phyloP scores from a whole-genome alignment of 345 rosid species.

The Psidium friedrichsthalianum region DNA sequence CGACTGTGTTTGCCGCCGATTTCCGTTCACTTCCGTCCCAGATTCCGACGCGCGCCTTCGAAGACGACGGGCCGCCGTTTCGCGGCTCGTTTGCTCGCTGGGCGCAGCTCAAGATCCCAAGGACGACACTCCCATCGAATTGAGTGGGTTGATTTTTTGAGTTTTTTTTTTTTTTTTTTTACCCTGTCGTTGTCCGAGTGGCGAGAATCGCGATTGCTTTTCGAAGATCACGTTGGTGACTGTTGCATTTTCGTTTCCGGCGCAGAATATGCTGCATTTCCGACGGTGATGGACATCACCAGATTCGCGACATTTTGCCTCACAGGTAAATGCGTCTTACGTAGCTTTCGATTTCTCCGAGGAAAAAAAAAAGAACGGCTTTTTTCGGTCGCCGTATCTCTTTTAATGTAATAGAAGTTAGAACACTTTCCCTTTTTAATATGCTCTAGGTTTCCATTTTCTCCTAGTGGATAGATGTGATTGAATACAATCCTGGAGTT shows the following conservation, averaged over 20 bases:
- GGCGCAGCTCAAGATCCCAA: slow-evolving; percentile 18
- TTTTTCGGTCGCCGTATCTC: not conserved
- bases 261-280: slow-evolving; percentile 57
- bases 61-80: slow-evolving; percentile 1
- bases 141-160: slow-evolving; percentile 12
- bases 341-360: not conserved
- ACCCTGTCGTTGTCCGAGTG: not conserved
- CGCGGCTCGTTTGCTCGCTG: slow-evolving; percentile 19
- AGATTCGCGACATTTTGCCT: slow-evolving; percentile 83
- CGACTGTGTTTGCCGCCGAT: not conserved
- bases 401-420: not conserved
- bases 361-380: not conserved
- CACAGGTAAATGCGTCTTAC: slow-evolving; percentile 41
- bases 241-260: not conserved
- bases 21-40: not conserved
- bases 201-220: not conserved
- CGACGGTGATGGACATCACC: slow-evolving; percentile 80
- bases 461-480: slow-evolving; percentile 95
- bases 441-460: slow-evolving; percentile 75
- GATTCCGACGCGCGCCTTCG: not conserved
- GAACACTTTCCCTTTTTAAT: not conserved
- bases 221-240: not conserved
- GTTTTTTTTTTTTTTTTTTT: not conserved
- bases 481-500: slow-evolving; percentile 87
- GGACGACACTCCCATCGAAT: slow-evolving; percentile 31